Base-by-base conservation (phyloP, 345 rosid species). In the Salix exigua region DNA sequence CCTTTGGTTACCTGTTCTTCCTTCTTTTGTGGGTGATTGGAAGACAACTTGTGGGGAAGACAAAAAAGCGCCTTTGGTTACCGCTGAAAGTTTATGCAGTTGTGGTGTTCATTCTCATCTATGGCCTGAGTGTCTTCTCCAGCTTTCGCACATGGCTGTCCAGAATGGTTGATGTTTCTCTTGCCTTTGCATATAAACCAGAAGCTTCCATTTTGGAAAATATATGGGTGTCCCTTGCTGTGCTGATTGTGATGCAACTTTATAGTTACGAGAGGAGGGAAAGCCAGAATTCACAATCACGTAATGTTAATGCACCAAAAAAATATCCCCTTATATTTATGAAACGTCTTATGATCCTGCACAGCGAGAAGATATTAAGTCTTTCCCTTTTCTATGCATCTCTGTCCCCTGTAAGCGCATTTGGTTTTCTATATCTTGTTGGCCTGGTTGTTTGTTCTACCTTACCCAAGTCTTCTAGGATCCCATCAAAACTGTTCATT, bases 1-100 rank as follows among this genome's bases (percentile, higher is more conserved):
- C 86, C 71, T 78, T 76, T 35, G 88, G 88, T 10, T 86, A 86
- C 75, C 73, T 86, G 5, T 78, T 82, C 73, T 83, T 86, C 71
- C 88, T 86, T 78, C 80, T 86, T 2, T 6, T 86, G n/a, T 86
- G 87, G 88, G 77, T 86, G 63, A 68, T 60, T 42, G 85, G 85
- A 79, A 83, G 88, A 72, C 87, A 86, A 58, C 88, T 83, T 62
- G 25, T 77, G 50, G 85, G 79, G 40, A 86, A 60, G 78, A 83
- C 85, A 35, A 84, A 61, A 64, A 82, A 42, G 72, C 81, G 71
- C 62, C 79, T 86, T 46, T 86, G 88, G 87, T 74, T 82, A 38
- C 87, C 88, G 6, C 72, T 86, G 48, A 84, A 82, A 78, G 42
- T 83, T 17, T 86, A 86, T 55, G 73, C 88, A n/a, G 66, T 82